Evolutionary conservation across 371 early-diverging fungal genomes (phyloP), one percentile per base, ranked within the genome.

Genomic region (Haplosporangium sp.): DNA sequence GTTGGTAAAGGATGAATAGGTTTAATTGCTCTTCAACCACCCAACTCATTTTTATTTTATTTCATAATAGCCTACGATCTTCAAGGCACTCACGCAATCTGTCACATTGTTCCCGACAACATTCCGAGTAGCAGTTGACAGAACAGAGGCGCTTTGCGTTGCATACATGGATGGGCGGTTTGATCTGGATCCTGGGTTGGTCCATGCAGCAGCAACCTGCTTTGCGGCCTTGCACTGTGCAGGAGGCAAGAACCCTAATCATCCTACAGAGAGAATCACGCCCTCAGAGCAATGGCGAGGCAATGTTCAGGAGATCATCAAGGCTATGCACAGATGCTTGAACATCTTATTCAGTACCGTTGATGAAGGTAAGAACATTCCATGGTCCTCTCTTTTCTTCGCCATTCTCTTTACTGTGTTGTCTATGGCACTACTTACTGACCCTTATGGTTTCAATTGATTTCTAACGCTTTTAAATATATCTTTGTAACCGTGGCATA

Each of bases 31-130:
- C 2, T 20, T 14, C 46, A 12, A 47, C 18, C 21, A 45, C 10
- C 4, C 2, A 37, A 8, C 42, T 9, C 52, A 18, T 5, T 0
- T 11, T n/a, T 55, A 14, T 11, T 46, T 29, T 46, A 21, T 8
- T 18, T 59, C 16, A n/a, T 11, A 5, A 37, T 62, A 87, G 87
- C 75, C 83, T 8, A 77, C 74, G 2, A 86, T 85, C 20, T 81
- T 85, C 46, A 54, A 64, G 54, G 88, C 86, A 14, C 80, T 90
- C 48, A 70, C 85, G 5, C 73, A 64, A 21, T 86, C 88, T 7
- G 83, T 84, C 23, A 81, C 79, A 29, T 54, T 69, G 10, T 90
- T 89, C 67, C 90, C 90, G n/a, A 79, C 86, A 0, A 84, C 84
- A 7, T 86, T 87, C 38, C 84, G 86, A 53, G 84, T 86, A 48